These are phyloP conservation scores for Dimocarpus longan DNA, from an alignment of 345 rosid species.

Conservation along the genomic window DNA sequence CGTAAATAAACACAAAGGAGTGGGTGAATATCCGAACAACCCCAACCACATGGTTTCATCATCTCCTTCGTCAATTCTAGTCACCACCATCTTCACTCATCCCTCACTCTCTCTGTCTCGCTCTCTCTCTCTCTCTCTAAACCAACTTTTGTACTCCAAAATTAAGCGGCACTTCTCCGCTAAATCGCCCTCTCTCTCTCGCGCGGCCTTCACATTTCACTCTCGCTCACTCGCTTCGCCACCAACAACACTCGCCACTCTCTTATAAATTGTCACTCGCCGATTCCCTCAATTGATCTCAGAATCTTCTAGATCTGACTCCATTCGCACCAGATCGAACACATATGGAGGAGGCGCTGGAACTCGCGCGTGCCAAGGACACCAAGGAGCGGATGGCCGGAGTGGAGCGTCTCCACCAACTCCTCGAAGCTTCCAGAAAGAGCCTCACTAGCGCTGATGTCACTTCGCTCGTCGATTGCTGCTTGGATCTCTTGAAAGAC, in stretches of 20 bases:
- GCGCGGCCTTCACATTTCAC: conserved; percentile 12
- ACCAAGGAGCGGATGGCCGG: conserved; percentile 99
- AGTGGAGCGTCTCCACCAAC: conserved; percentile 88
- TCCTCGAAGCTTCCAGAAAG: conserved; percentile 82
- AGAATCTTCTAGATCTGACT: conserved; percentile 49
- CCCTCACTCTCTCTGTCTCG: conserved; percentile 19
- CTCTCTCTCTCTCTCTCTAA: conserved; percentile 23
- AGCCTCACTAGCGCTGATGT: conserved; percentile 74
- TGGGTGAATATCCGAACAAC: conserved; percentile 33
- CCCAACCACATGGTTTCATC: conserved; percentile 36
- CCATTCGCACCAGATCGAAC: conserved; percentile 47
- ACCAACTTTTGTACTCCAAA: conserved; percentile 7
- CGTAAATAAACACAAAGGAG: conserved; percentile 33
- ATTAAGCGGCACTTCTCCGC: conserved; percentile 50
- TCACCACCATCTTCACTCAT: conserved; percentile 35
- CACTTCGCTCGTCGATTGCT: conserved; percentile 83
- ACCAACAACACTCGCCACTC: conserved; percentile 13
- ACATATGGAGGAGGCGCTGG: conserved; percentile 93
- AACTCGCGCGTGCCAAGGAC: conserved; percentile 97
- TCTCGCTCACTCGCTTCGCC: conserved; percentile 30
- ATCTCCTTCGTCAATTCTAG: conserved; percentile 37
- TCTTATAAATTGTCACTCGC: neutral
- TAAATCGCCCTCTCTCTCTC: conserved; percentile 18
- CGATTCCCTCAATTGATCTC: conserved; percentile 2
- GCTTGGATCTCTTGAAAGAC: conserved; percentile 96